Percentiles rank a stretch among this genome's conserved stretches.
These are phyloP conservation scores for Penicillium cataractarum DNA, from an alignment of 495 filamentous ascomycete genomes.

Conservation along the genomic window DNA sequence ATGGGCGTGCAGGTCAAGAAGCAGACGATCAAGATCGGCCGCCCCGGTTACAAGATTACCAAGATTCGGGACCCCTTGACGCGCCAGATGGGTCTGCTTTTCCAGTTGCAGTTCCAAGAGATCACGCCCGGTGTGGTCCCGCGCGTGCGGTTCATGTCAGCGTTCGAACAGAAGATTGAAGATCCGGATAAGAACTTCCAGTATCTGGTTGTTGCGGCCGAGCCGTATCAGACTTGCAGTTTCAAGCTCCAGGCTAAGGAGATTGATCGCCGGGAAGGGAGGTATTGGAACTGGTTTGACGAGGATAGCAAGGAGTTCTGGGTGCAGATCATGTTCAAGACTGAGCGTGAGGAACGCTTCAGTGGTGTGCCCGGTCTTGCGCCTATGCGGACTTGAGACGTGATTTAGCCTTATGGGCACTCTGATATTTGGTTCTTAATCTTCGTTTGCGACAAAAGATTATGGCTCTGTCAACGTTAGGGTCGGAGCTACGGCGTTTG, in stretches of 20 bases:
- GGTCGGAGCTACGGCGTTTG: conserved; percentile 27
- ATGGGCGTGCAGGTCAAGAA: conserved; percentile 81
- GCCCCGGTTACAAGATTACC: conserved; percentile 97
- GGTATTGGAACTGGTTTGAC: conserved; percentile 95
- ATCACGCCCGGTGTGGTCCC: conserved; percentile 76
- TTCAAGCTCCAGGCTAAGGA: conserved; percentile 97
- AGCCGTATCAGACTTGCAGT: conserved; percentile 95
- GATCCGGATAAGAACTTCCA: conserved; percentile 92
- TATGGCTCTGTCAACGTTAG: conserved; percentile 17
- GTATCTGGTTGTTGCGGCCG: conserved; percentile 92
- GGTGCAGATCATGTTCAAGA: conserved; percentile 99
- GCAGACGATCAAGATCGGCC: conserved; percentile 95
- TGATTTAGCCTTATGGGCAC: conserved; percentile 16
- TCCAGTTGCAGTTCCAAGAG: conserved; percentile 95
- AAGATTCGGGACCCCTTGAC: conserved; percentile 92
- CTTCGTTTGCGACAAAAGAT: conserved; percentile 15
- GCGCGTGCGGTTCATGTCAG: conserved; percentile 94
- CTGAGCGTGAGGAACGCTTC: conserved; percentile 95
- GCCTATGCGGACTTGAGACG: conserved; percentile 43
- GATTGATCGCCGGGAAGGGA: conserved; percentile 84
- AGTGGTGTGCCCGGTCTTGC: conserved; percentile 90
- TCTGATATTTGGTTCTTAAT: neutral
- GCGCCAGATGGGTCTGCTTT: conserved; percentile 84
- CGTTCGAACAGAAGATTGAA: conserved; percentile 94
- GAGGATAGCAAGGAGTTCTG: conserved; percentile 96